phyloP scores from a whole-genome alignment of 768 basidiomycete species.

The Psilocybe sp. region DNA sequence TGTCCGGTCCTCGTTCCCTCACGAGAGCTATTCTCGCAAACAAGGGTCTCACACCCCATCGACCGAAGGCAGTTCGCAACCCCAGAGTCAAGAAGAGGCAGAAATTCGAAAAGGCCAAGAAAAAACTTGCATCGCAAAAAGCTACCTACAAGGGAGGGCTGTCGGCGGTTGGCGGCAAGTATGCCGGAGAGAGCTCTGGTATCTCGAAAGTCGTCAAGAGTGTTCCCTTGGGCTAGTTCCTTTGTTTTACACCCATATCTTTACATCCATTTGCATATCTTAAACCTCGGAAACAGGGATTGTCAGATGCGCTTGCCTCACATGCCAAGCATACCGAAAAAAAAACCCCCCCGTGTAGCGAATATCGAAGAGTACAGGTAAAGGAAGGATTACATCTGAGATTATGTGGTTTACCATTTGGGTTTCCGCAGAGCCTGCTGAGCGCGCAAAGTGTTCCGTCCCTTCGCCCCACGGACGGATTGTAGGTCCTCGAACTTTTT shows the following conservation, averaged over 20 bases:
- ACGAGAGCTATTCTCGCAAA: constrained; percentile 92
- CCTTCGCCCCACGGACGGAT: constrained; percentile 60
- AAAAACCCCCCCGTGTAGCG: no score
- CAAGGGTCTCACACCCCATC: constrained; percentile 88
- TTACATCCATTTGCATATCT: background rate
- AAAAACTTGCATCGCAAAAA: constrained; percentile 84
- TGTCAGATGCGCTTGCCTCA: no score
- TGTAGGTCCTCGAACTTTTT: constrained; percentile 85
- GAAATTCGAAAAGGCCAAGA: constrained; percentile 93
- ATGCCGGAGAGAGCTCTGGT: constrained; percentile 91
- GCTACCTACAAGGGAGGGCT: constrained; percentile 91
- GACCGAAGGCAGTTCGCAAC: constrained; percentile 89
- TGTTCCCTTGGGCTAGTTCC: constrained; percentile 56
- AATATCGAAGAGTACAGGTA: no score
- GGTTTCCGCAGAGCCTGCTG: constrained; percentile 59
- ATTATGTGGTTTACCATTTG: constrained; percentile 58
- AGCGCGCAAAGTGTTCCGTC: constrained; percentile 65
- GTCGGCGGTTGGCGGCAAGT: constrained; percentile 63
- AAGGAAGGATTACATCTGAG: constrained; percentile 18
- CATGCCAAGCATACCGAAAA: no score
- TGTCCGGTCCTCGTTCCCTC: constrained; percentile 78
- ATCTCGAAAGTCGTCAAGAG: constrained; percentile 90
- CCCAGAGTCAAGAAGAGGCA: constrained; percentile 96
- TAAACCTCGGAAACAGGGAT: no score
- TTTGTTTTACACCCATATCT: background rate